Percentiles rank a stretch among this genome's conserved stretches.
These are phyloP conservation scores for Sicyos edulis DNA, from an alignment of 306 rosid genomes.

Conservation along the genomic window DNA sequence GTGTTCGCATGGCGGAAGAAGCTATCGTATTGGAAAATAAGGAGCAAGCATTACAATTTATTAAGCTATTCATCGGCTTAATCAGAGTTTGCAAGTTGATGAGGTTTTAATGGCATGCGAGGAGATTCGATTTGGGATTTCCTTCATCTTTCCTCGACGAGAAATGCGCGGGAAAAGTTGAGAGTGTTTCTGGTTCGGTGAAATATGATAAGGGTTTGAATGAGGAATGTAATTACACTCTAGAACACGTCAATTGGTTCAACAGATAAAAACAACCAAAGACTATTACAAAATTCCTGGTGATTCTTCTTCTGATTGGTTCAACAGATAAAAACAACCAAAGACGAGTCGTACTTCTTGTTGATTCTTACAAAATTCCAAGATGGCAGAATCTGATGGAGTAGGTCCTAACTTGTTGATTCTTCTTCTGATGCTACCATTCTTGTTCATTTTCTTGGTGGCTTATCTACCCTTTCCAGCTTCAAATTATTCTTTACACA, in stretches of 20 bases:
- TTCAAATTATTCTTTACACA: conserved; percentile 60
- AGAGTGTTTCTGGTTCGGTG: conserved; percentile 2
- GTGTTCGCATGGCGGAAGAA: too few relatives aligned
- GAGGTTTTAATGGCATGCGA: too few relatives aligned
- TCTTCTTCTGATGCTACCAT: conserved; percentile 60
- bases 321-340: conserved; percentile 71
- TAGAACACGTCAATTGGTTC: conserved; percentile 61
- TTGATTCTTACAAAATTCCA: too few relatives aligned
- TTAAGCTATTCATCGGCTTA: too few relatives aligned
- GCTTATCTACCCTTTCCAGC: conserved; percentile 80
- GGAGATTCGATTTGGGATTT: too few relatives aligned
- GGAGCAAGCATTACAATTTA: too few relatives aligned
- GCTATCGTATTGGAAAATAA: too few relatives aligned
- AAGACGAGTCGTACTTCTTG: conserved; percentile 42
- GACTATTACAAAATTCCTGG: conserved; percentile 84
- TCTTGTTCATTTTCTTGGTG: conserved; percentile 57
- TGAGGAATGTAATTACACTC: conserved; percentile 48
- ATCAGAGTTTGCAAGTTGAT: too few relatives aligned
- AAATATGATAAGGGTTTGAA: conserved; percentile 30
- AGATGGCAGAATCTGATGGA: conserved; percentile 50
- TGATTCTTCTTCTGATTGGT: too few relatives aligned
- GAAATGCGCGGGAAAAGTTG: too few relatives aligned
- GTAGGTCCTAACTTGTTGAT: conserved; percentile 59
- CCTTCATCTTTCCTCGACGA: too few relatives aligned
- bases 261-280: conserved; percentile 54